A percentile compares a stretch with the other conserved stretches of the same genome.
These are phyloP conservation scores for Pseudocercospora ulei DNA, from an alignment of 2,329 filamentous ascomycete genomes.

Conservation along the genomic window DNA sequence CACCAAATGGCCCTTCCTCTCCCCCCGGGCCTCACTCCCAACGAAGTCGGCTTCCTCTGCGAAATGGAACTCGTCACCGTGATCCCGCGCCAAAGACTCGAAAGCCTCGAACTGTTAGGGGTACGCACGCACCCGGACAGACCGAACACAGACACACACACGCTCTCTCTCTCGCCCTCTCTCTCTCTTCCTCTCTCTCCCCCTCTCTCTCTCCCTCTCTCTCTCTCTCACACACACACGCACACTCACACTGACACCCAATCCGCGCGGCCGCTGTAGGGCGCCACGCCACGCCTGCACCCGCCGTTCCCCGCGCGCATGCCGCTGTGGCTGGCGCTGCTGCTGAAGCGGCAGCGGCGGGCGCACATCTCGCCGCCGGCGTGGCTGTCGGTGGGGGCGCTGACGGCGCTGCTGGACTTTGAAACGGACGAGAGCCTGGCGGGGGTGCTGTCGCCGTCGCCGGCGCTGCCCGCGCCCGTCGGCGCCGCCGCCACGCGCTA, in stretches of 20 bases:
- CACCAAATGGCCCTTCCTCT: conserved; percentile 52
- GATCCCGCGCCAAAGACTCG: conserved; percentile 80
- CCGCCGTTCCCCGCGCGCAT: conserved; percentile 71
- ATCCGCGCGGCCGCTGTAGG: conserved; percentile 45
- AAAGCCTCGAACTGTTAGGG: conserved; percentile 71
- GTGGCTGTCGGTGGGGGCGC: conserved; percentile 71
- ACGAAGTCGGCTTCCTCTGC: conserved; percentile 86
- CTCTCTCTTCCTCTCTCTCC: too few relatives aligned
- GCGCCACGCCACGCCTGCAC: conserved; percentile 62
- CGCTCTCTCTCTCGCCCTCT: too few relatives aligned
- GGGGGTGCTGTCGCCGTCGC: conserved; percentile 66
- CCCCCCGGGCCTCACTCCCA: conserved; percentile 61
- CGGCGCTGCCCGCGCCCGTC: conserved; percentile 51
- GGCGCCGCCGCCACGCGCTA: conserved; percentile 27
- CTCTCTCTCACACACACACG: too few relatives aligned
- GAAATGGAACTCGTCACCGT: conserved; percentile 96
- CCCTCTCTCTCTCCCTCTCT: too few relatives aligned
- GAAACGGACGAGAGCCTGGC: conserved; percentile 61
- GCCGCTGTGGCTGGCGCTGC: conserved; percentile 87
- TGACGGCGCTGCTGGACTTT: conserved; percentile 66
- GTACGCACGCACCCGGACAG: conserved; percentile 42
- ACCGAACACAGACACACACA: neutral
- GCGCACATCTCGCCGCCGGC: conserved; percentile 85
- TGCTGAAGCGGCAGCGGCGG: conserved; percentile 86
- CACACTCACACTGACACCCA: neutral